Evolutionary conservation across 2,329 filamentous ascomycete genomes (phyloP), one percentile per base, ranked within the genome.

Genomic region (Salinomyces thailandicus): DNA sequence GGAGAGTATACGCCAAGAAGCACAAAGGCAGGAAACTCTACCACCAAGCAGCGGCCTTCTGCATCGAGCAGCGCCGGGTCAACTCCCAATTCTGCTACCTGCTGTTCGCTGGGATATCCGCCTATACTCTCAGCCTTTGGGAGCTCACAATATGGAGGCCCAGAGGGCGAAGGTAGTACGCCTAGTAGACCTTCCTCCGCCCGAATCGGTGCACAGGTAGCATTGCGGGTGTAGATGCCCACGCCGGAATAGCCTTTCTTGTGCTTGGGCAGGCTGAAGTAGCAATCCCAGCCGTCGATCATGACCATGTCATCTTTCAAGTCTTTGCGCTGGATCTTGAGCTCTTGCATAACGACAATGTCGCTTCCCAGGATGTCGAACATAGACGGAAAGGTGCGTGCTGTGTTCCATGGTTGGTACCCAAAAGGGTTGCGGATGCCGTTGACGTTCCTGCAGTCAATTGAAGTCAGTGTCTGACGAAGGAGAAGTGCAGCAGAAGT

Each of bases 171-270:
- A 30, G 73, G 79, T 11, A 95, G 72, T 4, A 85, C 67, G 12
- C 91, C 91, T 0, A 85, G 81, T 36, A 98, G 70, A n/a, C 91
- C 91, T 64, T 96, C 89, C 62, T 98, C 91, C 3, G 87, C 89
- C 42, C 81, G 77, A 17, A 95, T 83, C 0, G 91, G 91, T 3
- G 79, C 75, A 59, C 91, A 96, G 22, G 75, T 79, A 3, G 81
- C 72, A 55, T 83, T 91, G n/a, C 85, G 76, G 1, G 87, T 95
- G 62, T 95, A 98, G 22, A 98, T 85, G 3, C 81, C 91, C 2
- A 98, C 89, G 2, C 91, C 91, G 17, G 89, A 93, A 57, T 96
- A 98, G 16, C 91, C 89, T 68, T 95, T 96, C 60, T 96, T 96
- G 55, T 93, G 73, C 56, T 80, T 85, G 0, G 91, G 91, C 16